Evolutionary conservation across 2,329 filamentous ascomycete species (phyloP).

Genomic region (Thelonectria olida): DNA sequence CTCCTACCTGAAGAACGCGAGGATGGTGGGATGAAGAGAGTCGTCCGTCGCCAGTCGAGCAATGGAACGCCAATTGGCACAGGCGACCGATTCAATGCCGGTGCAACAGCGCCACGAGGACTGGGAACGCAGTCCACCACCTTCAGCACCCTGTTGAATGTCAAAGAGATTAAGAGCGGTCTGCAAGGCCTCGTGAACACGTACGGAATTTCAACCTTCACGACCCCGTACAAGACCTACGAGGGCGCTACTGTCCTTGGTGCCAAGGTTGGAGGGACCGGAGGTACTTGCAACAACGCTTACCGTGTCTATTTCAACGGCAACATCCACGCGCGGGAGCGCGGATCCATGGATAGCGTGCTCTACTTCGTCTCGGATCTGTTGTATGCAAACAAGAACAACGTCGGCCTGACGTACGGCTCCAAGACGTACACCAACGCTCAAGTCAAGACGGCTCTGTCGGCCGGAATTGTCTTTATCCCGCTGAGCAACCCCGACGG

Average conservation of each 20-base stretch:
- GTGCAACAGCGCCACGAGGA: slow-evolving; percentile 13
- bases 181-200: slow-evolving; percentile 14
- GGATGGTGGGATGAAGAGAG: slow-evolving; percentile 1
- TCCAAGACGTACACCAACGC: slow-evolving; percentile 57
- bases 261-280: slow-evolving; percentile 50
- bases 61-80: slow-evolving; percentile 22
- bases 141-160: slow-evolving; percentile 42
- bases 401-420: slow-evolving; percentile 58
- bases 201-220: slow-evolving; percentile 37
- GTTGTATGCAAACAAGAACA: slow-evolving; percentile 59
- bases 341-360: slow-evolving; percentile 62
- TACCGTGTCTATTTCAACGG: slow-evolving; percentile 58
- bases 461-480: slow-evolving; percentile 58
- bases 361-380: slow-evolving; percentile 64
- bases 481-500: slow-evolving; percentile 59
- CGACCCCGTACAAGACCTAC: slow-evolving; percentile 53
- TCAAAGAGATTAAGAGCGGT: slow-evolving; percentile 21
- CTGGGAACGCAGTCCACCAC: slow-evolving; percentile 64
- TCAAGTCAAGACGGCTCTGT: slow-evolving; percentile 58
- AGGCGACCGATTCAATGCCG: slow-evolving; percentile 19
- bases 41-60: slow-evolving; percentile 16
- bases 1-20: slow-evolving; percentile 21
- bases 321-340: slow-evolving; percentile 62
- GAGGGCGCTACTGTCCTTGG: slow-evolving; percentile 51
- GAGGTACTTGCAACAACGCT: slow-evolving; percentile 43